Base-by-base conservation (phyloP, 78 protist species). In the Guillardia theta region DNA sequence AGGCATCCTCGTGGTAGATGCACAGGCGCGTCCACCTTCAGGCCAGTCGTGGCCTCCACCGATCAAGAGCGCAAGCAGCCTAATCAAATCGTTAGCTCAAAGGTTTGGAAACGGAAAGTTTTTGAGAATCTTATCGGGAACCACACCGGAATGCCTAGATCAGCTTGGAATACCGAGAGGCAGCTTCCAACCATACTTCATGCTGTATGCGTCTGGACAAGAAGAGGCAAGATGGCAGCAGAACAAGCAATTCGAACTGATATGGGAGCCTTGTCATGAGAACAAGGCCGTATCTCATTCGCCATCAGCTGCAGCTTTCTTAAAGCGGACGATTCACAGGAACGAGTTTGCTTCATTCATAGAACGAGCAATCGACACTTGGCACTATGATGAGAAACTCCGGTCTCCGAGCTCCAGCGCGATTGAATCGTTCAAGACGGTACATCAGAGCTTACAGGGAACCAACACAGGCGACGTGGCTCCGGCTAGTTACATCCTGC, bases 41-140 rank as follows among this genome's bases (percentile, higher is more conserved):
- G 90, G 90, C 24, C 90, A 78, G 50, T 78, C 90, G 90, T 78
- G 90, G 90, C 90, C 90, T 30, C 90, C 53, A 36, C 90, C 45
- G n/a, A 78, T 78, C 48, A 45, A 78, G 37, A 24, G 41, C 12
- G 90, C 90, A 1, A n/a, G 44, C 48, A 78, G 53, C 43, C 90
- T 78, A 10, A 48, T 78, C 90, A 78, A 78, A 48, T 46, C 39
- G 44, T 50, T 78, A 22, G 90, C 44, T 46, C 90, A 78, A 30
- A 45, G 90, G 21, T 78, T 78, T 30, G 48, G 90, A n/a, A 27
- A 78, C 10, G 90, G 43, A n/a, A 36, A 24, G 4, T 78, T 78
- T 30, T 18, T 43, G 43, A 45, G 90, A 45, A 30, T 43, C 33
- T 50, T 78, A 1, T 78, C 90, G n/a, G 90, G 90, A 6, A 43